A percentile compares a stretch with the other conserved stretches of the same genome.
phyloP scores from a whole-genome alignment of 2,329 filamentous ascomycete genomes.

The Penicillium sclerotiorum region DNA sequence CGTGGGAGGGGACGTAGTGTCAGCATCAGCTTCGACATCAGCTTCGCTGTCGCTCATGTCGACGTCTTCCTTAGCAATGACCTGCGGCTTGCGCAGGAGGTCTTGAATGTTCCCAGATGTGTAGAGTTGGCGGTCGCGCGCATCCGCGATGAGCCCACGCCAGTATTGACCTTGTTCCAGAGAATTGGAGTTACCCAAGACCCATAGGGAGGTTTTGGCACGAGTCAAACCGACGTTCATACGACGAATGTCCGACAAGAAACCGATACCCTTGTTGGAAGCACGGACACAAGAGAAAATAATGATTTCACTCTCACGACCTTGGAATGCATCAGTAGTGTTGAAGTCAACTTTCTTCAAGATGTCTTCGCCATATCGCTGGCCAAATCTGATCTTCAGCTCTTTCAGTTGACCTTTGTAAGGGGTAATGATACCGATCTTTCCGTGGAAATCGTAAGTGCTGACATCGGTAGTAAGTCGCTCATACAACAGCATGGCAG shows the following conservation, averaged over 20 bases:
- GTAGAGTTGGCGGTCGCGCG: slow-evolving; percentile 72
- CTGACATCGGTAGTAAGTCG: slow-evolving; percentile 74
- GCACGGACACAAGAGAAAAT: slow-evolving; percentile 98
- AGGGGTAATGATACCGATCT: slow-evolving; percentile 95
- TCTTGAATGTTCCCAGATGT: slow-evolving; percentile 66
- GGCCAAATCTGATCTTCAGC: slow-evolving; percentile 73
- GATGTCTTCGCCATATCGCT: slow-evolving; percentile 73
- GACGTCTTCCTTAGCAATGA: slow-evolving; percentile 47
- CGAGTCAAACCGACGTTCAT: slow-evolving; percentile 99
- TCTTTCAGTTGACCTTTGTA: slow-evolving; percentile 92
- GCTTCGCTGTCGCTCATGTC: slow-evolving; percentile 39
- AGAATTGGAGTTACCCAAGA: slow-evolving; percentile 87
- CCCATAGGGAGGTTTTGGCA: slow-evolving; percentile 95
- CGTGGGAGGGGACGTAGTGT: neutral
- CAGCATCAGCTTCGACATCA: slow-evolving; percentile 16
- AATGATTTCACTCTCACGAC: slow-evolving; percentile 94
- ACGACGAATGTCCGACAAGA: slow-evolving; percentile 95
- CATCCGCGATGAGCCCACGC: slow-evolving; percentile 82
- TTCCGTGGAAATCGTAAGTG: slow-evolving; percentile 71
- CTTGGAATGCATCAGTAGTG: slow-evolving; percentile 97
- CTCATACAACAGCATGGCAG: slow-evolving; percentile 82
- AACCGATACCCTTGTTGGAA: slow-evolving; percentile 90
- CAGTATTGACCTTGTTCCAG: slow-evolving; percentile 88
- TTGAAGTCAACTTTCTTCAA: slow-evolving; percentile 90
- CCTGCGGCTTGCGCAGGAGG: slow-evolving; percentile 58